Percentiles rank a stretch among this genome's conserved stretches.
Conservation (phyloP, 2,329 filamentous ascomycete genomes). For the Zymoseptoria tritici region DNA sequence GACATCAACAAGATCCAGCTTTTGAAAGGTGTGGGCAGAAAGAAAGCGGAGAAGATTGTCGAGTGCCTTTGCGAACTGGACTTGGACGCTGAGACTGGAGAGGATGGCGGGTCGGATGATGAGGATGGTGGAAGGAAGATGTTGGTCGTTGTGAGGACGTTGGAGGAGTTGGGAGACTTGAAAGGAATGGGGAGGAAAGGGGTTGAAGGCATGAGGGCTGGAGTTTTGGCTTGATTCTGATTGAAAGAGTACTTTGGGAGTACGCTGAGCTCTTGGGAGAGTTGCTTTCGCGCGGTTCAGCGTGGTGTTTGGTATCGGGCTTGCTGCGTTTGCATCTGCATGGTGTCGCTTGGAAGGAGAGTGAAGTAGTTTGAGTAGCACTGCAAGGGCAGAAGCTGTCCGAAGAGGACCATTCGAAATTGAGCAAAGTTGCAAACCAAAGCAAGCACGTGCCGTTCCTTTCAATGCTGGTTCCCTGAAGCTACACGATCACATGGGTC, state of each 20-base stretch:
- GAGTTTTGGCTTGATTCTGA: constrained; percentile 21
- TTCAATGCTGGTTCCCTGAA: too few species aligned
- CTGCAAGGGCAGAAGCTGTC: too few species aligned
- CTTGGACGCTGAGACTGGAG: constrained; percentile 25
- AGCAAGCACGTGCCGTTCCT: too few species aligned
- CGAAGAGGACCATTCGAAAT: too few species aligned
- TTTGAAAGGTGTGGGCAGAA: constrained; percentile 63
- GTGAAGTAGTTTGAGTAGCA: neutral
- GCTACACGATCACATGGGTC: too few species aligned
- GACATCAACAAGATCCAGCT: constrained; percentile 58
- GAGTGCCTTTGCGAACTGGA: constrained; percentile 42
- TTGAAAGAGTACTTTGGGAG: neutral
- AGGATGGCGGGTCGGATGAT: constrained; percentile 34
- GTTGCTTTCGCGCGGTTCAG: neutral
- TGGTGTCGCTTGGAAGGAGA: neutral
- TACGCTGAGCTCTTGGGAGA: neutral
- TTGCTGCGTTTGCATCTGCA: neutral
- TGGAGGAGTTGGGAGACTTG: constrained; percentile 39
- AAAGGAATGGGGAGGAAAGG: constrained; percentile 44
- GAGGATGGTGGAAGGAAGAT: constrained; percentile 43
- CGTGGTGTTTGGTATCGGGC: neutral
- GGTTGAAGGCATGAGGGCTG: constrained; percentile 45
- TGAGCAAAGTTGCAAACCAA: too few species aligned
- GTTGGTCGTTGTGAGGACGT: constrained; percentile 28
- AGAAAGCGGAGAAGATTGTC: constrained; percentile 55